Percentiles rank a stretch among this genome's conserved stretches.
These are phyloP conservation scores for Isatis lusitanica DNA, from an alignment of 441 rosid species.

Conservation along the genomic window DNA sequence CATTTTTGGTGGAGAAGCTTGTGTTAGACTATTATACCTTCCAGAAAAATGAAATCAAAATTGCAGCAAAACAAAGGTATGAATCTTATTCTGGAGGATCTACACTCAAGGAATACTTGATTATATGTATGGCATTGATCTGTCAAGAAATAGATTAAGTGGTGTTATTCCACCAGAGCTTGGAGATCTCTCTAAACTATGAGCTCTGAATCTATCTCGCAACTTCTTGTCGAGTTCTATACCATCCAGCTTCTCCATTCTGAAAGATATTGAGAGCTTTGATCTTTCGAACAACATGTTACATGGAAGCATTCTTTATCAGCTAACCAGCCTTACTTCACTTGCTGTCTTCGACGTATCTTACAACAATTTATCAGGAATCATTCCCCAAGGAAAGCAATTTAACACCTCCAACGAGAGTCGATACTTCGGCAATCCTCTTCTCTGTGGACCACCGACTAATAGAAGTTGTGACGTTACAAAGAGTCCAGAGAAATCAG, in stretches of 20 bases:
- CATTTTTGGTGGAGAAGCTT: neutral
- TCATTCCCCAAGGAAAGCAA: conserved; percentile 9
- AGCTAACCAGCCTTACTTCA: neutral
- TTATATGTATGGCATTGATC: conserved; percentile 4
- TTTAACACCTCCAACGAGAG: conserved; percentile 14
- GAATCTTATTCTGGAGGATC: neutral
- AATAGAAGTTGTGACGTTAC: neutral
- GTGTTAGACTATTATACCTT: neutral
- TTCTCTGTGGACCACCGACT: neutral
- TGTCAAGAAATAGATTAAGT: conserved; percentile 12
- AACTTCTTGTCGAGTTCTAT: conserved; percentile 1
- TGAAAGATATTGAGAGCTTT: conserved; percentile 25
- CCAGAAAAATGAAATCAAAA: neutral
- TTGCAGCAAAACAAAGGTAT: neutral
- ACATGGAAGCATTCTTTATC: conserved; percentile 18
- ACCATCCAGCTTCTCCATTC: neutral
- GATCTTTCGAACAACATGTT: conserved; percentile 24
- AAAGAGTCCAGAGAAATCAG: neutral
- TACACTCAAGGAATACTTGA: neutral
- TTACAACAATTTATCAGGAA: conserved; percentile 28
- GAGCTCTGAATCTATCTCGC: conserved; percentile 3
- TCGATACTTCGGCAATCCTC: conserved; percentile 14
- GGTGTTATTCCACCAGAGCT: conserved; percentile 21
- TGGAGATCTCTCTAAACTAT: neutral
- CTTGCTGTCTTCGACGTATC: conserved; percentile 15